Evolutionary conservation across 2,329 filamentous ascomycete species (phyloP).

Genomic region (Didymella arachidicola): DNA sequence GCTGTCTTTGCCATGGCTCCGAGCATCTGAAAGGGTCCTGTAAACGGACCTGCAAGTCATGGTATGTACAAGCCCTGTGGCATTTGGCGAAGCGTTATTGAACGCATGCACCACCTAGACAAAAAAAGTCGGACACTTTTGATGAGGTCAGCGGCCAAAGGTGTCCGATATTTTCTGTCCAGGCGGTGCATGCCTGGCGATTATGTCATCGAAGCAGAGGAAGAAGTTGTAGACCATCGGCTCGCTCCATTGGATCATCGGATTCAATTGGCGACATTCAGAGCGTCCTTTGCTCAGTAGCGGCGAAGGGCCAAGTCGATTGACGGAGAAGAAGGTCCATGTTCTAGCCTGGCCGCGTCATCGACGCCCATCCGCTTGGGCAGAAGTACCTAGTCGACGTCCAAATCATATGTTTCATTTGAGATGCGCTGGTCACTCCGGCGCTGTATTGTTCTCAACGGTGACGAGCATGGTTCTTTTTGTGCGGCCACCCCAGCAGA

Average conservation of each 20-base stretch:
- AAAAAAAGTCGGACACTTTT: too few species aligned
- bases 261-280: background rate
- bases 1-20: background rate
- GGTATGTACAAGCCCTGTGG: background rate
- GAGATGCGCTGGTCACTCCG: background rate
- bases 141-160: too few species aligned
- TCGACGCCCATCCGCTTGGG: background rate
- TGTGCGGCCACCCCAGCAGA: background rate
- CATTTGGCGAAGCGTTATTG: background rate
- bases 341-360: background rate
- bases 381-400: background rate
- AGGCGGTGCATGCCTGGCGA: too few species aligned
- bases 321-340: background rate
- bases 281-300: background rate
- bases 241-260: background rate
- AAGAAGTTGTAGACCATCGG: background rate
- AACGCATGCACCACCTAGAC: too few species aligned
- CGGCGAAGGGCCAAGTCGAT: background rate
- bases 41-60: background rate
- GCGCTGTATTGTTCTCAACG: background rate
- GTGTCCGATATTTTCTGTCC: too few species aligned
- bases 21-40: background rate
- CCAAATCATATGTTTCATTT: background rate
- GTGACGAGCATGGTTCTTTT: background rate
- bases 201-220: background rate